Evolutionary conservation across 768 basidiomycete species (phyloP), one percentile per base, ranked within the genome.

Genomic region (Amanita exitialis): DNA sequence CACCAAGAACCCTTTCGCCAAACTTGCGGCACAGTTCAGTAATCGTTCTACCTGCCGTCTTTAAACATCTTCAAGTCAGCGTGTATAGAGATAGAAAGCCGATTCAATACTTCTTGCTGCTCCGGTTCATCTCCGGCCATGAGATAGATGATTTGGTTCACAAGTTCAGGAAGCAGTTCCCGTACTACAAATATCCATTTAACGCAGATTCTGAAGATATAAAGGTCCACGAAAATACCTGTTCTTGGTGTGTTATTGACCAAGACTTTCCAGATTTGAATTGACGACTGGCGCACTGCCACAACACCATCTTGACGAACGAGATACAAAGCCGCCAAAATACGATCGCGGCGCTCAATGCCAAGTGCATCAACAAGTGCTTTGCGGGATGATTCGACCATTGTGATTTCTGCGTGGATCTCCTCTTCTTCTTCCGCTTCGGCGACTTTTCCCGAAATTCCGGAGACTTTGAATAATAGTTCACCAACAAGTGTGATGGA

Each of bases 221-320:
- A 2, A 28, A 13, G 7, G 18, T 6, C 0, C 15, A 10, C 4
- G 8, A 10, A 21, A 70, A 51, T 62, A 91, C 91, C 85, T 56
- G 92, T 95, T 41, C 86, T 75, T 4, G 91, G 93, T 0, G 92
- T 95, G 59, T 95, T 98, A 64, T 91, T 80, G 8, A 99, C 94
- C 55, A 98, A 74, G 3, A 92, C 95, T 68, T 98, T 98, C 96
- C 96, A 99, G 56, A 98, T 96, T 52, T 91, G 91, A 41, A 95
- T 80, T 0, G 94, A 89, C 2, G 91, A 82, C 62, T 91, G 89
- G 36, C 95, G 82, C 34, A 98, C 94, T 41, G 83, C 78, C 37
- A 80, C 82, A 57, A 96, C 90, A 10, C 88, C 77, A 65, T 98
- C 96, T 64, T 98, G 95, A 42, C 94, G 83, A 48, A 93, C 89